Evolutionary conservation across 108 stramenopile species (phyloP).

Genomic region (Schizochytrium sp.): DNA sequence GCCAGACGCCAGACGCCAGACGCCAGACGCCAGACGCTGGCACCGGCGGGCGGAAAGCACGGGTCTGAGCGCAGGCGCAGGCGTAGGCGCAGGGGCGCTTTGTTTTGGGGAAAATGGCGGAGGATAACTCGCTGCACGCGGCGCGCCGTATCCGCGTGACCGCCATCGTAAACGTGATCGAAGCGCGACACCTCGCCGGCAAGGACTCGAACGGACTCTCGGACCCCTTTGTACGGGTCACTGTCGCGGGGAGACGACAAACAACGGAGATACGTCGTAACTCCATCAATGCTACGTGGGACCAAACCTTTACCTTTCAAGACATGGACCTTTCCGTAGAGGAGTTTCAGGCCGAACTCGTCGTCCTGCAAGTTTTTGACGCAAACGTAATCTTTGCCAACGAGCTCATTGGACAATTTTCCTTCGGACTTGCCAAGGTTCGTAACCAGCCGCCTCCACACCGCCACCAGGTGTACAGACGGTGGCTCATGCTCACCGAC

Average conservation of each 20-base stretch:
- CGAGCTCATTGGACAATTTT: constrained; percentile 9
- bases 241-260: neutral
- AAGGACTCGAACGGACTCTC: neutral
- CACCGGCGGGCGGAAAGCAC: no score
- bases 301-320: neutral
- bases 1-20: no score
- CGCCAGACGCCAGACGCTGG: no score
- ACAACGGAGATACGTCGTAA: neutral
- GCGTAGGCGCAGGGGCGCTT: no score
- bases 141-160: neutral
- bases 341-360: neutral
- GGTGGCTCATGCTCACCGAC: constrained; percentile 5
- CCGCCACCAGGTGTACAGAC: neutral
- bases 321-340: neutral
- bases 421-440: neutral
- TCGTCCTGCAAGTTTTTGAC: neutral
- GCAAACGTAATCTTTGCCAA: neutral
- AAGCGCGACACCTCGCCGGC: neutral
- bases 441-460: neutral
- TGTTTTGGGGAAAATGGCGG: neutral
- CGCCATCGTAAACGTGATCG: neutral
- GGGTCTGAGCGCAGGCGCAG: no score
- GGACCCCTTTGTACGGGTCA: constrained; percentile 10
- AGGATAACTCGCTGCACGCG: neutral
- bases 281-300: constrained; percentile 6